Conservation (phyloP, 2,329 filamentous ascomycete genomes). For the Clarireedia paspali region DNA sequence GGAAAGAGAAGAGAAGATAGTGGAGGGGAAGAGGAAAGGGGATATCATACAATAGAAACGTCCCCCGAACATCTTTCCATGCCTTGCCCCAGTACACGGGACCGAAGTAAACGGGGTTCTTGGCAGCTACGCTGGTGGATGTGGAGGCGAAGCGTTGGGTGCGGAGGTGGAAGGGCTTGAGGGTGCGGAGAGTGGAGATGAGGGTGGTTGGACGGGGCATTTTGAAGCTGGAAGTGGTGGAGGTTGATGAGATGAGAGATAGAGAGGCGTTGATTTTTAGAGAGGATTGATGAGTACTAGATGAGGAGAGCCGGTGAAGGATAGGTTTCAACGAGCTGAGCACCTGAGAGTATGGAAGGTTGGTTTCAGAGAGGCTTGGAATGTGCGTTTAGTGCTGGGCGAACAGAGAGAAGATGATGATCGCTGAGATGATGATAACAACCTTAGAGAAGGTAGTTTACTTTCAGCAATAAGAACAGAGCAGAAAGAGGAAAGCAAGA, state of each 20-base stretch:
- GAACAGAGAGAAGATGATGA: not conserved
- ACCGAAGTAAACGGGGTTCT: not conserved
- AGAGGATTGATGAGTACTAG: no score
- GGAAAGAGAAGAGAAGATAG: not conserved
- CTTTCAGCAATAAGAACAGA: no score
- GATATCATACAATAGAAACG: not conserved
- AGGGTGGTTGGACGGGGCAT: not conserved
- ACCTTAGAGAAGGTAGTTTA: no score
- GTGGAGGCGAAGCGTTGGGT: not conserved
- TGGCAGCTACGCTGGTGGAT: not conserved
- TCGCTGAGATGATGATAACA: no score
- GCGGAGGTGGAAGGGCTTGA: not conserved
- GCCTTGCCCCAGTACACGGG: constrained; percentile 5
- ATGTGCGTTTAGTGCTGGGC: no score
- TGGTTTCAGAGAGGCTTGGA: no score
- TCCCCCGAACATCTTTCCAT: not conserved
- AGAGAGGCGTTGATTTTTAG: not conserved
- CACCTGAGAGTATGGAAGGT: no score
- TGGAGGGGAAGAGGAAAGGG: no score
- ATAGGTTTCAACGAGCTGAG: no score
- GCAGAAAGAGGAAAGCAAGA: no score
- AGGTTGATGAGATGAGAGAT: not conserved
- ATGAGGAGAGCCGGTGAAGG: no score
- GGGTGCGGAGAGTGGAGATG: not conserved
- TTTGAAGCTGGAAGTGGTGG: not conserved